Evolutionary conservation across 768 basidiomycete genomes (phyloP).

Genomic region (Hericium erinaceus): DNA sequence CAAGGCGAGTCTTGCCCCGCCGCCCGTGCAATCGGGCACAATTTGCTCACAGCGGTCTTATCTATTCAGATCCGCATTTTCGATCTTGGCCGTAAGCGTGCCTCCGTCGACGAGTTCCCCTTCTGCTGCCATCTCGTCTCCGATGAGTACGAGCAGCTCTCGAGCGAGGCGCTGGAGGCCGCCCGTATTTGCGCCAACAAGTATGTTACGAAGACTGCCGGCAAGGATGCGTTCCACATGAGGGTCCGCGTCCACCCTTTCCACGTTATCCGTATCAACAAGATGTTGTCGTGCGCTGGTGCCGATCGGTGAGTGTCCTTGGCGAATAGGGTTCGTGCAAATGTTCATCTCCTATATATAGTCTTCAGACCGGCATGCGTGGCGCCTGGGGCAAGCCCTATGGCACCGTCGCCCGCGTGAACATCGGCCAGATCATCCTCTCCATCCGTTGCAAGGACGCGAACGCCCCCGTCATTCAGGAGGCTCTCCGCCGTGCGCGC

Average conservation of each 20-base stretch:
- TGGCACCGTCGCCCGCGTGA: conserved; percentile 89
- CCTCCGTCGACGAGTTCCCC: conserved; percentile 95
- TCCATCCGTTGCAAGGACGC: conserved; percentile 87
- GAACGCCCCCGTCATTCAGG: conserved; percentile 84
- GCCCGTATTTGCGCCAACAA: conserved; percentile 99
- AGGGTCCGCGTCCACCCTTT: conserved; percentile 95
- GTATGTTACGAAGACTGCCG: conserved; percentile 95
- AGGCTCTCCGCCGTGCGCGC: conserved; percentile 93
- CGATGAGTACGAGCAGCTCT: conserved; percentile 96
- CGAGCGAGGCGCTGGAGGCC: conserved; percentile 92
- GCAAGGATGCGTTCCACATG: conserved; percentile 98
- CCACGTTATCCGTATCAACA: conserved; percentile 99
- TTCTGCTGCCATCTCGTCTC: conserved; percentile 96
- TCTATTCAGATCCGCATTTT: conserved; percentile 80
- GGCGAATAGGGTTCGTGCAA: background rate
- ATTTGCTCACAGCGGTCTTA: too few relatives aligned
- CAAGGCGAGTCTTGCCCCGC: conserved; percentile 44
- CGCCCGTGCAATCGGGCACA: too few relatives aligned
- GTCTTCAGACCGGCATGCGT: conserved; percentile 96
- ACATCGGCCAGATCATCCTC: conserved; percentile 94
- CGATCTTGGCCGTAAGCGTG: conserved; percentile 93
- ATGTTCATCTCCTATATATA: conserved; percentile 17
- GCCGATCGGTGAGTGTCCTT: conserved; percentile 72
- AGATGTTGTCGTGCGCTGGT: conserved; percentile 99
- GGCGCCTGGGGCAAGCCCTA: conserved; percentile 99